Percentiles rank a stretch among this genome's conserved stretches.
phyloP scores from a whole-genome alignment of 257 asterid species.

The Solanum chiquidenum region DNA sequence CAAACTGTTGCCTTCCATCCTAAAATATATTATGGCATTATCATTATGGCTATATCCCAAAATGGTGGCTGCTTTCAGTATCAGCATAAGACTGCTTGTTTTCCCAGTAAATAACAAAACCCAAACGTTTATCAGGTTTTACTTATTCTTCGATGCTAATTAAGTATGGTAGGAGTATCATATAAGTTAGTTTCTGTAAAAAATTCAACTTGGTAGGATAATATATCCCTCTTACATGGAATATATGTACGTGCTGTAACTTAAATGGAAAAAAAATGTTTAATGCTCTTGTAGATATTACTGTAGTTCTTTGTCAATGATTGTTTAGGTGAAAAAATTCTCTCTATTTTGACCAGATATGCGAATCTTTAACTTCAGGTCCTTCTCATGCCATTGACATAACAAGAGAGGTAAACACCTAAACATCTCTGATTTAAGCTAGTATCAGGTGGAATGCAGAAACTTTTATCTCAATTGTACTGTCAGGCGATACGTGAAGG shows the following conservation, averaged over 20 bases:
- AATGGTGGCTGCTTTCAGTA: neutral
- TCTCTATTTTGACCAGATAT: conserved; percentile 42
- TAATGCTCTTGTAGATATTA: neutral
- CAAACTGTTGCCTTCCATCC: neutral
- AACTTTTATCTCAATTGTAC: conserved; percentile 7
- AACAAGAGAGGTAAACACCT: conserved; percentile 67
- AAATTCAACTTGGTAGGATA: neutral
- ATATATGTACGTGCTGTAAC: neutral
- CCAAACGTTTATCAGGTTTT: neutral
- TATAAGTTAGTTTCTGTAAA: neutral
- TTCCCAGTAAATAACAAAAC: neutral
- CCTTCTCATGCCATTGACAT: conserved; percentile 81
- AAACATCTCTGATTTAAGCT: conserved; percentile 3
- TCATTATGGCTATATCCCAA: neutral
- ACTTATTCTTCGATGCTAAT: neutral
- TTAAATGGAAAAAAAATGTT: neutral
- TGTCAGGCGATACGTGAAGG: conserved; percentile 88
- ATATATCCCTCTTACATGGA: neutral
- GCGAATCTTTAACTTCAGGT: conserved; percentile 81
- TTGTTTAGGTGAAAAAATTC: conserved; percentile 1
- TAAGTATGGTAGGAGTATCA: neutral
- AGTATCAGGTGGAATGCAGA: neutral
- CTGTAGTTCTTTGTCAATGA: neutral
- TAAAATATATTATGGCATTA: neutral
- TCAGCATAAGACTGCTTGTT: neutral